These are phyloP conservation scores for Cardiospermum halicacabum DNA, from an alignment of 345 rosid genomes.

Conservation along the genomic window DNA sequence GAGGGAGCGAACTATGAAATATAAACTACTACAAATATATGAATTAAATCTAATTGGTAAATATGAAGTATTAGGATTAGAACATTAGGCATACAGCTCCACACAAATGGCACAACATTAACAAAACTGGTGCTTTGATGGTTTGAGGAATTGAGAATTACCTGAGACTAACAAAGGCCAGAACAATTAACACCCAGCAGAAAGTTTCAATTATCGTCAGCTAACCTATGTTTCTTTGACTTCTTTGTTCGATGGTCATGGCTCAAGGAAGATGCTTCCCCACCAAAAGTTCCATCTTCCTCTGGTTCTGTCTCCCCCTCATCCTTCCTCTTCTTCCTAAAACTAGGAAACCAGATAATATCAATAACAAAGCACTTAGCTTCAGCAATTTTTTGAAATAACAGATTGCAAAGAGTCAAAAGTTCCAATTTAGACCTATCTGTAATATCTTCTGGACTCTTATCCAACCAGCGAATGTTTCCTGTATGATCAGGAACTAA, in stretches of 20 bases:
- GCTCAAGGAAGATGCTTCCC: constrained; percentile 9
- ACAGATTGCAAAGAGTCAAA: background rate
- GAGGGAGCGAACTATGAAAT: background rate
- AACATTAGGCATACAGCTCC: background rate
- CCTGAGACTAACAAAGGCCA: constrained; percentile 1
- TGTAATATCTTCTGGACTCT: constrained; percentile 25
- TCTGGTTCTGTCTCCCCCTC: constrained; percentile 25
- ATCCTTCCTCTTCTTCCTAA: constrained; percentile 30
- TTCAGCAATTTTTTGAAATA: background rate
- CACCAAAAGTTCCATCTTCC: constrained; percentile 14
- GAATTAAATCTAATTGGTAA: constrained; percentile 4
- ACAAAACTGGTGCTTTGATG: background rate
- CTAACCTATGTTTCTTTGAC: constrained; percentile 36
- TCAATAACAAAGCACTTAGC: background rate
- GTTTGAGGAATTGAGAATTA: background rate
- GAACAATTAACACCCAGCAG: constrained; percentile 3
- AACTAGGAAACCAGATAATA: constrained; percentile 10
- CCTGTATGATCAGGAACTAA: constrained; percentile 52
- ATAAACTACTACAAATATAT: background rate
- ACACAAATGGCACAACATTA: background rate
- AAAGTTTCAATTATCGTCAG: constrained; percentile 18
- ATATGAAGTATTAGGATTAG: background rate
- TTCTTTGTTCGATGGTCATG: constrained; percentile 16
- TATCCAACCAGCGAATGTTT: constrained; percentile 56
- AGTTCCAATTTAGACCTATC: constrained; percentile 33